Conservation (phyloP, 1,139 yeast genomes). For the Keqinozyma sinolaborantium region DNA sequence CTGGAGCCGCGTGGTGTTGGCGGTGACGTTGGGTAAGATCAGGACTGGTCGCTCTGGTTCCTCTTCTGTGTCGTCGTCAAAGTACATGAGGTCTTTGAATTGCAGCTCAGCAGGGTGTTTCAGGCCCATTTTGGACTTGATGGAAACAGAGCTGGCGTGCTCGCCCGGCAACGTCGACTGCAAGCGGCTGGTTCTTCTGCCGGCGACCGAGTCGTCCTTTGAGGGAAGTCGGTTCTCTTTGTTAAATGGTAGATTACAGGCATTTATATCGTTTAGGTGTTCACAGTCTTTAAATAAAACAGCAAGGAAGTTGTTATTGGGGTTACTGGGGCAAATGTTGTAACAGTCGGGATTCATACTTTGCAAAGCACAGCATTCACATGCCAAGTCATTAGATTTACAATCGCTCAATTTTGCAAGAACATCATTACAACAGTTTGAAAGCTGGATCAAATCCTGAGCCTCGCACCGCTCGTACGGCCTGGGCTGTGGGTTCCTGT, state of each 20-base stretch:
- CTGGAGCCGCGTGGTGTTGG: too few species aligned
- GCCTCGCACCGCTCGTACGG: constrained; percentile 35
- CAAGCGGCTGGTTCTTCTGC: too few species aligned
- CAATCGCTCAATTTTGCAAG: constrained; percentile 43
- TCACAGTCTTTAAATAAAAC: constrained; percentile 45
- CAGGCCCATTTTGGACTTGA: background rate
- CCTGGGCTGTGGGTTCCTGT: constrained; percentile 46
- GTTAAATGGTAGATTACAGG: constrained; percentile 48
- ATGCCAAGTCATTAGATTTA: constrained; percentile 50
- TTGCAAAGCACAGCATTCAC: constrained; percentile 55
- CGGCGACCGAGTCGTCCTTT: too few species aligned
- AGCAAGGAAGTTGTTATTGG: constrained; percentile 43
- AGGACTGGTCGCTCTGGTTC: too few species aligned
- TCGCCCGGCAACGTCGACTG: background rate
- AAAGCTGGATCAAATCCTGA: constrained; percentile 38
- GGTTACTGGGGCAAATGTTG: constrained; percentile 47
- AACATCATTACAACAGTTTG: constrained; percentile 45
- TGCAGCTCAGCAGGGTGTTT: too few species aligned
- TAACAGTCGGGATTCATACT: constrained; percentile 43
- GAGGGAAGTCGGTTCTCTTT: constrained; percentile 20
- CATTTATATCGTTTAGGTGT: constrained; percentile 44
- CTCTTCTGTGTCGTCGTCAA: too few species aligned
- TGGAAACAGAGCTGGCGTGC: background rate
- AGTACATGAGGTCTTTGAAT: too few species aligned
- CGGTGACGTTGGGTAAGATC: too few species aligned